phyloP scores from a whole-genome alignment of 2,329 filamentous ascomycete species.

The Ophiocordyceps australis region DNA sequence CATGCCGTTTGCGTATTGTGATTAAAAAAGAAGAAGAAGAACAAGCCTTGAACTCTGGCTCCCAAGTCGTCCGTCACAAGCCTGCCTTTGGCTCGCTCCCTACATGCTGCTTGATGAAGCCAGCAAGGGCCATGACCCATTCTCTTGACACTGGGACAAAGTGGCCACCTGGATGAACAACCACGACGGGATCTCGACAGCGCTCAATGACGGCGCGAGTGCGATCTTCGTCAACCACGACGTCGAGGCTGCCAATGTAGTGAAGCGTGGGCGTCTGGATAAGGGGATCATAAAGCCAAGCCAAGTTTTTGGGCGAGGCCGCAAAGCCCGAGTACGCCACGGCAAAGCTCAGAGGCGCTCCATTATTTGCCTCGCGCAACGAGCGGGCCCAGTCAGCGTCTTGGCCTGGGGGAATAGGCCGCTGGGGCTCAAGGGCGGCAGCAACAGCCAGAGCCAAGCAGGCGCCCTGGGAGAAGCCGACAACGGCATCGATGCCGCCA shows the following conservation, averaged over 20 bases:
- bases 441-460: constrained; percentile 56
- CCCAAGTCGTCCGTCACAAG: constrained; percentile 4
- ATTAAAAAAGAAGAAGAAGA: too few relatives aligned
- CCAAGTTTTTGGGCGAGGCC: constrained; percentile 41
- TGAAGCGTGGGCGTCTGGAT: constrained; percentile 66
- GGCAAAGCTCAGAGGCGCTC: constrained; percentile 44
- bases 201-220: constrained; percentile 48
- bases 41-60: too few relatives aligned
- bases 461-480: constrained; percentile 72
- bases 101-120: constrained; percentile 40
- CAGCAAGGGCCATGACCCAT: constrained; percentile 58
- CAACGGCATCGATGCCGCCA: constrained; percentile 56
- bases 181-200: constrained; percentile 33
- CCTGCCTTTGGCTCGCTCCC: constrained; percentile 8
- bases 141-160: constrained; percentile 73
- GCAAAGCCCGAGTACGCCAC: constrained; percentile 65
- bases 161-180: constrained; percentile 75
- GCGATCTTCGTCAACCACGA: constrained; percentile 66
- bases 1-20: constrained; percentile 6
- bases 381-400: constrained; percentile 21
- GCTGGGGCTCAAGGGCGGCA: constrained; percentile 41
- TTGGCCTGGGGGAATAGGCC: constrained; percentile 9
- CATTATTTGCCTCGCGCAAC: constrained; percentile 29
- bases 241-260: constrained; percentile 69
- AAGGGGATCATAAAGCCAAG: constrained; percentile 49